Conservation (phyloP, 2,329 filamentous ascomycete species). For the Dryadomyces quercus-mongolicae region DNA sequence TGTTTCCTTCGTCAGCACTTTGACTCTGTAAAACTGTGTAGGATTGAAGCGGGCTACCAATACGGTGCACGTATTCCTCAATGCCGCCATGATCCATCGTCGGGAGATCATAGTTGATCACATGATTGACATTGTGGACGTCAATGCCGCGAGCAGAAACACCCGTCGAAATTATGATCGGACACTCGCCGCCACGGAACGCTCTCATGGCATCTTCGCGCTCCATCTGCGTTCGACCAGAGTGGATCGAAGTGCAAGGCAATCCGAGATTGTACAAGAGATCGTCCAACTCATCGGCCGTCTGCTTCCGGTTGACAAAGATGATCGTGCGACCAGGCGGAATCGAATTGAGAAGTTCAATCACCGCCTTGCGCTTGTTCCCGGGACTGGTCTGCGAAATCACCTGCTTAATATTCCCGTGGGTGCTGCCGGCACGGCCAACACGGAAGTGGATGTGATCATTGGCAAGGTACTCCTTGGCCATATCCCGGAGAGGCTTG, state of each 20-base stretch:
- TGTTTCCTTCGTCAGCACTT: conserved; percentile 25
- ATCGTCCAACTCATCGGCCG: conserved; percentile 77
- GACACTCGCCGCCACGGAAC: conserved; percentile 63
- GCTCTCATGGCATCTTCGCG: conserved; percentile 83
- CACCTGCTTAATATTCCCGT: conserved; percentile 70
- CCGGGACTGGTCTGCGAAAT: conserved; percentile 54
- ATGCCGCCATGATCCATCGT: conserved; percentile 68
- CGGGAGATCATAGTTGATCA: conserved; percentile 90
- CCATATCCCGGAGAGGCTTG: conserved; percentile 62
- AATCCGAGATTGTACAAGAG: conserved; percentile 69
- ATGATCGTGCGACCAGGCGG: conserved; percentile 70
- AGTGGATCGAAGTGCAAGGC: conserved; percentile 80
- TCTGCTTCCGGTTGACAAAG: conserved; percentile 74
- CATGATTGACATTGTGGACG: conserved; percentile 73
- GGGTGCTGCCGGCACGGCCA: conserved; percentile 74
- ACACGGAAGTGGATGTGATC: conserved; percentile 73
- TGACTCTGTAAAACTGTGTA: neutral
- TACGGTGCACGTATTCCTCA: conserved; percentile 86
- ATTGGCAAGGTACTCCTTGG: conserved; percentile 60
- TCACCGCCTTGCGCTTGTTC: conserved; percentile 58
- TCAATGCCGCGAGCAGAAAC: conserved; percentile 83
- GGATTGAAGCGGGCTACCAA: conserved; percentile 64
- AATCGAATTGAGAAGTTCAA: conserved; percentile 58
- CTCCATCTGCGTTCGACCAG: conserved; percentile 77
- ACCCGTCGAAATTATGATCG: conserved; percentile 77